Base-by-base conservation (phyloP, 2,329 filamentous ascomycete genomes). In the Aspergillus texensis region DNA sequence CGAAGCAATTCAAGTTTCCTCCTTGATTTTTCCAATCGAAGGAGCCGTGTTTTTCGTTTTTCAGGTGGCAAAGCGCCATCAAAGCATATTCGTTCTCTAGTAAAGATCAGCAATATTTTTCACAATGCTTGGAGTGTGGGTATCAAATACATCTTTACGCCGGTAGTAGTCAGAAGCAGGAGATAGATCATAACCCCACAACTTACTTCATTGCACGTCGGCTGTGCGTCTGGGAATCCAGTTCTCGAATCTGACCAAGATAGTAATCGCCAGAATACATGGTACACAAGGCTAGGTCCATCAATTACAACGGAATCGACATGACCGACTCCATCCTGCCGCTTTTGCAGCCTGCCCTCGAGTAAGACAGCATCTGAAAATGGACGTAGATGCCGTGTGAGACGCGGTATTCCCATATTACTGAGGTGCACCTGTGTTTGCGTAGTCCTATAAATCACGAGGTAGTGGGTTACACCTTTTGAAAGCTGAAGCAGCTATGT, bases 251-350 rank as follows among this genome's bases (percentile, higher is more conserved):
- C 70, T 63, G 75, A 76, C 61, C 77, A 75, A 4, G 71, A 74
- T 50, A 86, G 79, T 61, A 88, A 84, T 21, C 87, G 77, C 57
- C 87, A 81, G 64, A 91, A 88, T 46, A 94, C 81, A 74, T 92
- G 86, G 74, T 94, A 91, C 1, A 92, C 91, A 30, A 96, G 79
- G 2, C 88, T 89, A 5, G 93, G 93, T 0, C 93, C 93, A 74
- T 97, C 93, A 61, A 96, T 87, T 52, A 88, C 81, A 19, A 85
- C 77, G 52, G 75, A 73, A 6, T 68, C 62, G 32, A 75, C 65
- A 26, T 50, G 58, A 11, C 60, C 63, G 9, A 57, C 34, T 32
- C 53, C 58, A 39, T 68, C 61, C 36, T 68, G 46, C 16, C 32
- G n/a, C 10, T 26, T 45, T 24, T 54, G 14, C 39, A 48, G 24